These are phyloP conservation scores for Stygiomarasmius scandens DNA, from an alignment of 1,284 basidiomycete species.

Conservation along the genomic window DNA sequence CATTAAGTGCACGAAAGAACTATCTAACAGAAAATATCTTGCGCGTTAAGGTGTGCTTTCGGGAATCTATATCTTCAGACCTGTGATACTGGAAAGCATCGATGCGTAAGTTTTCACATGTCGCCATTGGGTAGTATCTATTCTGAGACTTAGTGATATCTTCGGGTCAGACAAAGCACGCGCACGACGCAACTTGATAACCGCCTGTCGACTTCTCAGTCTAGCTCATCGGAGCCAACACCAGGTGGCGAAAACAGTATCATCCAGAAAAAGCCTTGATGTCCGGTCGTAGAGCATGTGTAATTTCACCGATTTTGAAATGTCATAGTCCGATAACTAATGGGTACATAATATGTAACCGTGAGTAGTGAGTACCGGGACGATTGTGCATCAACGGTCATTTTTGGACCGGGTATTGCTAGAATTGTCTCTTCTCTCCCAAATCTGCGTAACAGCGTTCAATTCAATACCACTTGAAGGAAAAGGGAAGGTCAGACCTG, in stretches of 20 bases:
- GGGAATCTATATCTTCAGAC: conserved; percentile 33
- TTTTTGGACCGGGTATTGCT: conserved; percentile 22
- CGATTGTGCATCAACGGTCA: conserved; percentile 33
- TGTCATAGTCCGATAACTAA: not conserved
- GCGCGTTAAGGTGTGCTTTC: conserved; percentile 11
- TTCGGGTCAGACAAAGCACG: not conserved
- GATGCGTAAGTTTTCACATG: conserved; percentile 1
- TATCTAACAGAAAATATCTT: too few relatives aligned
- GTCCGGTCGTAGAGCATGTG: not conserved
- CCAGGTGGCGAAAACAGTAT: not conserved
- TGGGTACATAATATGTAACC: not conserved
- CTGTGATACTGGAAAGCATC: conserved; percentile 26
- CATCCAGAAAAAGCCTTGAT: not conserved
- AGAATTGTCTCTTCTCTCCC: conserved; percentile 57
- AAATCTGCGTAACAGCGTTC: conserved; percentile 51
- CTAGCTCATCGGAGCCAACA: not conserved
- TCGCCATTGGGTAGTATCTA: not conserved
- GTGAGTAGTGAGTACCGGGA: not conserved
- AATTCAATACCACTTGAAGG: not conserved
- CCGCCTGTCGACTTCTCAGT: not conserved
- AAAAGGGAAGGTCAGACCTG: conserved; percentile 58
- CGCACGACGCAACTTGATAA: not conserved
- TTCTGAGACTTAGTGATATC: not conserved
- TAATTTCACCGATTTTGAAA: not conserved
- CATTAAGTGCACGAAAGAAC: not conserved